phyloP scores from a whole-genome alignment of 2,329 filamentous ascomycete genomes.

The Sarocladiaceae sp. region DNA sequence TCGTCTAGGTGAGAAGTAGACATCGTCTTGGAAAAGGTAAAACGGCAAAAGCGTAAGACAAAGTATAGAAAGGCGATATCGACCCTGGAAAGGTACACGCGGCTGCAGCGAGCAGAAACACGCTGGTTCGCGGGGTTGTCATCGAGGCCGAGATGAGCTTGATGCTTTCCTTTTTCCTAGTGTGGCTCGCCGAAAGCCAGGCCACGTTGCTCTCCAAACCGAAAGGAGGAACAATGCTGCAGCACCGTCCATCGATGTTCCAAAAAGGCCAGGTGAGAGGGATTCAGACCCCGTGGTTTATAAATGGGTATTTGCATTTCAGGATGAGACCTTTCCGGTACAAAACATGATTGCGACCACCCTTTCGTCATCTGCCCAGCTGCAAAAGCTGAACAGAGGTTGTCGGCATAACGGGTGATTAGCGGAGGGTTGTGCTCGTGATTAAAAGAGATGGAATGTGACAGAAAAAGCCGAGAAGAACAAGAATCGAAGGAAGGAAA shows the following conservation, averaged over 20 bases:
- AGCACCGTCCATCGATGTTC: neutral
- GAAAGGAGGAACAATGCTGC: neutral
- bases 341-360: neutral
- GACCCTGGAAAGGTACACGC: neutral
- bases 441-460: slow-evolving; percentile 34
- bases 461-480: slow-evolving; percentile 25
- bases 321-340: neutral
- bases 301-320: neutral
- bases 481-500: slow-evolving; percentile 43
- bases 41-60: slow-evolving; percentile 1
- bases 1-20: slow-evolving; percentile 6
- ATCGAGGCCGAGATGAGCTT: neutral
- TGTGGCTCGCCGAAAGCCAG: slow-evolving; percentile 5
- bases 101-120: neutral
- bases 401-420: slow-evolving; percentile 24
- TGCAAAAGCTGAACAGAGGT: neutral
- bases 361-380: neutral
- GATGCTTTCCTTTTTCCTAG: neutral
- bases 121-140: too few relatives aligned
- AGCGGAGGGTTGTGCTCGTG: slow-evolving; percentile 27
- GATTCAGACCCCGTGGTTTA: neutral
- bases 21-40: neutral
- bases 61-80: slow-evolving; percentile 4
- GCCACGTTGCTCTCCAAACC: slow-evolving; percentile 9
- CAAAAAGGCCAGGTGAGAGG: neutral